These are phyloP conservation scores for Avena insularis DNA, from an alignment of 176 grass and related monocot species.

Conservation along the genomic window DNA sequence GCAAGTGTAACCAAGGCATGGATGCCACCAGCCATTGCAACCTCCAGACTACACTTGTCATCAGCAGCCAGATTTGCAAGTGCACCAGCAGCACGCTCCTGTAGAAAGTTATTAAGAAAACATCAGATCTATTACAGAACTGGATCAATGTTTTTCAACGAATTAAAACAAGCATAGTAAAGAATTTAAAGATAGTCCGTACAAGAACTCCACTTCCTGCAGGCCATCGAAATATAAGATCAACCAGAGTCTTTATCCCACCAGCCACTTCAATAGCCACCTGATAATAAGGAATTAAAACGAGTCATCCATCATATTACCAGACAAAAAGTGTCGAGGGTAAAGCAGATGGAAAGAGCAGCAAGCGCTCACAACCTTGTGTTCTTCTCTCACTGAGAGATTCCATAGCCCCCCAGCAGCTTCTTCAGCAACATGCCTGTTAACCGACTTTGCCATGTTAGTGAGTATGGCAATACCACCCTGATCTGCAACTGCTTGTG, in stretches of 20 bases:
- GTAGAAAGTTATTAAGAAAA: constrained; percentile 11
- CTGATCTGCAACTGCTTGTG: constrained; percentile 13
- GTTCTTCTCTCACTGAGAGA: constrained; percentile 94
- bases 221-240: constrained; percentile 93
- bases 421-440: constrained; percentile 66
- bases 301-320: constrained; percentile 35
- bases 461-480: constrained; percentile 31
- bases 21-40: constrained; percentile 89
- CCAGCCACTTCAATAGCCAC: constrained; percentile 78
- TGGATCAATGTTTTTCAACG: not conserved
- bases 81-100: constrained; percentile 97
- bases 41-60: constrained; percentile 98
- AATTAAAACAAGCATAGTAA: not conserved
- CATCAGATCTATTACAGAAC: constrained; percentile 1
- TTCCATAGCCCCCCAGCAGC: constrained; percentile 99
- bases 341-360: constrained; percentile 25
- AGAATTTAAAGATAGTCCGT: constrained; percentile 8
- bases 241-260: constrained; percentile 80
- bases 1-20: constrained; percentile 95
- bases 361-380: constrained; percentile 73
- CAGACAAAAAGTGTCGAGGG: constrained; percentile 8
- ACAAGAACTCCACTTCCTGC: constrained; percentile 96
- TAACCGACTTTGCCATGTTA: constrained; percentile 22
- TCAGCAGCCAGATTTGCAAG: constrained; percentile 98
- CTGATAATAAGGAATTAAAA: constrained; percentile 51